Percentiles rank a stretch among this genome's conserved stretches.
Conservation (phyloP, 176 grass and related monocot genomes). For the Thinopyrum elongatum region DNA sequence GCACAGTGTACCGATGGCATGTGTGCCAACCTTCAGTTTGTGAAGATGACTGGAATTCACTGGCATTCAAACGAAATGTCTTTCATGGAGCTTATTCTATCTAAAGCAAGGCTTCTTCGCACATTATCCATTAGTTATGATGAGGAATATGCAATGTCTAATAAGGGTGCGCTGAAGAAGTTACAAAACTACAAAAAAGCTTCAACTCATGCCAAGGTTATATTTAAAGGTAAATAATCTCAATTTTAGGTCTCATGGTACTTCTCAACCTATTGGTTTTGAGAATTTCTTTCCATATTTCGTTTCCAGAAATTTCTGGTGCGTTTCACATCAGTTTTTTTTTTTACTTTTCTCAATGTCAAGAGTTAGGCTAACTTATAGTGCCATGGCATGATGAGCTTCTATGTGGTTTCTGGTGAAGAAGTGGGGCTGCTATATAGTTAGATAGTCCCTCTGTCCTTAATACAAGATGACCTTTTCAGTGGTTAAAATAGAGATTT, state of each 20-base stretch:
- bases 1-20: slow-evolving; percentile 23
- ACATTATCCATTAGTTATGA: background rate
- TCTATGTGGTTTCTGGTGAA: background rate
- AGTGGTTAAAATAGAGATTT: background rate
- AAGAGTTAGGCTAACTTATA: background rate
- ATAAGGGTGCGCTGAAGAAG: background rate
- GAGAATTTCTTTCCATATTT: background rate
- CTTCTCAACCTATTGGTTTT: background rate
- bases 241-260: background rate
- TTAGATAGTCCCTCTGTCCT: background rate
- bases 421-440: background rate
- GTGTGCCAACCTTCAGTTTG: slow-evolving; percentile 17
- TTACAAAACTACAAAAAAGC: slow-evolving; percentile 1
- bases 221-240: background rate
- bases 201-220: background rate
- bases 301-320: background rate
- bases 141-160: background rate
- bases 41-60: background rate
- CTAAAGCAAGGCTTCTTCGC: slow-evolving; percentile 30
- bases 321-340: background rate
- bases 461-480: background rate
- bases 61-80: slow-evolving; percentile 23
- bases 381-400: background rate
- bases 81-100: slow-evolving; percentile 31
- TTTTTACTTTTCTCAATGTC: background rate